Evolutionary conservation across 257 asterid genomes (phyloP).

Genomic region (Echites panduratus): DNA sequence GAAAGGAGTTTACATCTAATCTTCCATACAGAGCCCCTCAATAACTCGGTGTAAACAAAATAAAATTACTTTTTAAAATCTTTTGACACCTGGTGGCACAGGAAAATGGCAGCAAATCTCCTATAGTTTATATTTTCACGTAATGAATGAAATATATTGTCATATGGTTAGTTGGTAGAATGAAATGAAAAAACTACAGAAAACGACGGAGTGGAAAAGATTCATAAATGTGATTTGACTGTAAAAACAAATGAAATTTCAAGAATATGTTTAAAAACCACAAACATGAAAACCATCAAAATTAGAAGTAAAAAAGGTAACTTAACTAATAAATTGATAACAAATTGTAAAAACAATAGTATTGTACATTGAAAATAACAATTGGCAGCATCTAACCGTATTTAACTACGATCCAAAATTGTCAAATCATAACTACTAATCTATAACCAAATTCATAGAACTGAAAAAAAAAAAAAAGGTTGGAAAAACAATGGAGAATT

Average conservation of each 20-base stretch:
- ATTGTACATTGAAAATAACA: too few relatives aligned
- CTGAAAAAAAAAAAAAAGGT: not conserved
- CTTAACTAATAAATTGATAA: not conserved
- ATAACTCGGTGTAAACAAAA: not conserved
- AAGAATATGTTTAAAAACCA: not conserved
- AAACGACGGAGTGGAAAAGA: not conserved
- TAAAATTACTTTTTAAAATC: slow-evolving; percentile 10
- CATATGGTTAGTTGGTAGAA: slow-evolving; percentile 14
- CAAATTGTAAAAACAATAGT: not conserved
- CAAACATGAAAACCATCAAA: not conserved
- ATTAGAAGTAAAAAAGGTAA: not conserved
- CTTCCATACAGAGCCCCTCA: slow-evolving; percentile 1
- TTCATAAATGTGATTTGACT: not conserved
- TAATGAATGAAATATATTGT: slow-evolving; percentile 7
- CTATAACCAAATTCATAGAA: not conserved
- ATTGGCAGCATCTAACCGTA: too few relatives aligned
- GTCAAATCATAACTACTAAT: not conserved
- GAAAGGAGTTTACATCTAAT: slow-evolving; percentile 7
- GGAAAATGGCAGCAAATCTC: slow-evolving; percentile 10
- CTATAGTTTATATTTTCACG: slow-evolving; percentile 4
- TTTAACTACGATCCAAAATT: not conserved
- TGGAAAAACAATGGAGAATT: not conserved
- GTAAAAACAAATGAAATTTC: not conserved
- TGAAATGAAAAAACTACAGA: slow-evolving; percentile 7
- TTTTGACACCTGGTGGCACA: slow-evolving; percentile 14